phyloP scores from a whole-genome alignment of 2,329 filamentous ascomycete genomes.

The Verruconis gallopava region DNA sequence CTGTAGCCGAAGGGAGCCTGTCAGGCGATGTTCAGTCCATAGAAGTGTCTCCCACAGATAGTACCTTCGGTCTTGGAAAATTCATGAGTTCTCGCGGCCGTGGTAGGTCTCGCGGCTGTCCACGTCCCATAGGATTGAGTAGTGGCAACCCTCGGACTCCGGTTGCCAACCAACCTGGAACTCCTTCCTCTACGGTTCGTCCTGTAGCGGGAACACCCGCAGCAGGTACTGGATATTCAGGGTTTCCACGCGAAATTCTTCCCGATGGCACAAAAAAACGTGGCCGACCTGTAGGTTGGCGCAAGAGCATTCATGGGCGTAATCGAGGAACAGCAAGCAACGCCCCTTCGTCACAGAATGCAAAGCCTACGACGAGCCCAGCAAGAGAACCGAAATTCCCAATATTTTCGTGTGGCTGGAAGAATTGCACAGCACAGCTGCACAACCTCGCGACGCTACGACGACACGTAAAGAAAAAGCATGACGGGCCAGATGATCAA shows the following conservation, averaged over 20 bases:
- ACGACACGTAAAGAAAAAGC: constrained; percentile 45
- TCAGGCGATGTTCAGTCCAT: background rate
- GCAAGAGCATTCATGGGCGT: constrained; percentile 29
- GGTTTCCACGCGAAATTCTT: constrained; percentile 24
- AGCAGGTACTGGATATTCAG: constrained; percentile 21
- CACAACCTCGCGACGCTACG: constrained; percentile 49
- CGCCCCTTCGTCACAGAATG: constrained; percentile 3
- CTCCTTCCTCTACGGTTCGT: background rate
- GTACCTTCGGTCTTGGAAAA: background rate
- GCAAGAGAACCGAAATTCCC: constrained; percentile 22
- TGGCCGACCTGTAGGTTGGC: constrained; percentile 37
- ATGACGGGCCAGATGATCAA: constrained; percentile 26
- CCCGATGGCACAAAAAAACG: constrained; percentile 29
- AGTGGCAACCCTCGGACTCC: background rate
- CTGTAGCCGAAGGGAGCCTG: background rate
- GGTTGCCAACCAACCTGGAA: background rate
- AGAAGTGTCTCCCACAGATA: background rate
- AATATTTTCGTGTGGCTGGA: constrained; percentile 47
- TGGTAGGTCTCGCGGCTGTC: constrained; percentile 2
- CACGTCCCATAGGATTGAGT: background rate
- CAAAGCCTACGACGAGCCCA: constrained; percentile 10
- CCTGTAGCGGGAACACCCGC: constrained; percentile 4
- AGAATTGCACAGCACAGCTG: constrained; percentile 41
- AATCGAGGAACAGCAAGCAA: constrained; percentile 1
- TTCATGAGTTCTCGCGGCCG: background rate